Conservation (phyloP, 805 yeast genomes). For the Jamesozyma hellenica region DNA sequence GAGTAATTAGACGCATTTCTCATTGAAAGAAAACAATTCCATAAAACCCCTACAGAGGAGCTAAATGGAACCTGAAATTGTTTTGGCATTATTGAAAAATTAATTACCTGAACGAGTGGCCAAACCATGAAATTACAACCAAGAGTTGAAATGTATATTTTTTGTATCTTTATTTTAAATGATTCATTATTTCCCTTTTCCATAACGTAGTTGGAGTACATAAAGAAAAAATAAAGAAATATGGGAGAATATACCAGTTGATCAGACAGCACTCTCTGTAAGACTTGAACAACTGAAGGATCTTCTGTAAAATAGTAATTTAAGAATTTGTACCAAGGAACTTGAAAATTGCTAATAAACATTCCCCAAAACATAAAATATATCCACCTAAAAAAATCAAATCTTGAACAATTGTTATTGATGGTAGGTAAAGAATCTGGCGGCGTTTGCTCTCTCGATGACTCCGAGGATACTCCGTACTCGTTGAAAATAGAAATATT, state of each 20-base stretch:
- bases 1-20: constrained; percentile 45
- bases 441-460: constrained; percentile 1
- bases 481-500: constrained; percentile 22
- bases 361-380: constrained; percentile 87
- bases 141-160: constrained; percentile 57
- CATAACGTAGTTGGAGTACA: constrained; percentile 71
- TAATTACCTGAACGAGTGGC: constrained; percentile 73
- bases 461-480: constrained; percentile 12
- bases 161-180: constrained; percentile 51
- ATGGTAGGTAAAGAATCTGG: not conserved
- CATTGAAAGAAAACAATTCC: constrained; percentile 90
- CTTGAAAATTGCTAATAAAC: constrained; percentile 69
- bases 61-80: constrained; percentile 84
- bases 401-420: constrained; percentile 18
- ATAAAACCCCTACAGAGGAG: constrained; percentile 73
- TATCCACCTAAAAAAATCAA: constrained; percentile 58
- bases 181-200: constrained; percentile 65
- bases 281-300: constrained; percentile 73
- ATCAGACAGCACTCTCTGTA: constrained; percentile 81
- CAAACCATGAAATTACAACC: constrained; percentile 64
- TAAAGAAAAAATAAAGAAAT: constrained; percentile 68
- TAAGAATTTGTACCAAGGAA: constrained; percentile 78
- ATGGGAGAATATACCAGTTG: constrained; percentile 85
- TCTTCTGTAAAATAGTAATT: constrained; percentile 69
- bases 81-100: constrained; percentile 60